Conservation (phyloP, 352 stramenopile species). For the Pythium monospermum region DNA sequence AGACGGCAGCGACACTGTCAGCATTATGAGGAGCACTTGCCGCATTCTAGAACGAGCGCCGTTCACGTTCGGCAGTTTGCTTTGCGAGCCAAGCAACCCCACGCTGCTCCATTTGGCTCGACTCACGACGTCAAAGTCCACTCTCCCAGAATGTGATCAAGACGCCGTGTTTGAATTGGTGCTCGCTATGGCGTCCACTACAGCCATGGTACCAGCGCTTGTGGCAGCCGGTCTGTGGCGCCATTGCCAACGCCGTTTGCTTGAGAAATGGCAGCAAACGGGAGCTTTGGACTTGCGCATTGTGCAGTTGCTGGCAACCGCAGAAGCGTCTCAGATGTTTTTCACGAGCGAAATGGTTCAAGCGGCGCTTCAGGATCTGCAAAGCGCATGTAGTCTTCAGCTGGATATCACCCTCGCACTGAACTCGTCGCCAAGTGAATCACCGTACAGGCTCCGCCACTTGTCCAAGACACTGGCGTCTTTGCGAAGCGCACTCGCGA, state of each 20-base stretch:
- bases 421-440: conserved; percentile 2
- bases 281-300: neutral
- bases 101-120: too few species aligned
- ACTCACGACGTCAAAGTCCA: too few species aligned
- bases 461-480: neutral
- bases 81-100: too few species aligned
- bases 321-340: neutral
- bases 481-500: conserved; percentile 1
- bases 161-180: neutral
- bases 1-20: too few species aligned
- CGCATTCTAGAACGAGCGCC: too few species aligned
- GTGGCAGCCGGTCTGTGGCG: neutral
- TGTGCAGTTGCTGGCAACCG: neutral
- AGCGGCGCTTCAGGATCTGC: neutral
- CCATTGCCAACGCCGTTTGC: neutral
- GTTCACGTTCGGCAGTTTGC: too few species aligned
- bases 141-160: too few species aligned
- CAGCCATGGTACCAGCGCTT: neutral
- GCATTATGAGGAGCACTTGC: too few species aligned
- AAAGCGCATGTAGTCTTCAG: neutral
- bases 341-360: neutral
- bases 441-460: conserved; percentile 1
- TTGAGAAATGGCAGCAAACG: neutral
- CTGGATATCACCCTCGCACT: conserved; percentile 7
- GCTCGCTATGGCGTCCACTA: neutral